These are phyloP conservation scores for Dovyalis caffra DNA, from an alignment of 345 rosid species.

Conservation along the genomic window DNA sequence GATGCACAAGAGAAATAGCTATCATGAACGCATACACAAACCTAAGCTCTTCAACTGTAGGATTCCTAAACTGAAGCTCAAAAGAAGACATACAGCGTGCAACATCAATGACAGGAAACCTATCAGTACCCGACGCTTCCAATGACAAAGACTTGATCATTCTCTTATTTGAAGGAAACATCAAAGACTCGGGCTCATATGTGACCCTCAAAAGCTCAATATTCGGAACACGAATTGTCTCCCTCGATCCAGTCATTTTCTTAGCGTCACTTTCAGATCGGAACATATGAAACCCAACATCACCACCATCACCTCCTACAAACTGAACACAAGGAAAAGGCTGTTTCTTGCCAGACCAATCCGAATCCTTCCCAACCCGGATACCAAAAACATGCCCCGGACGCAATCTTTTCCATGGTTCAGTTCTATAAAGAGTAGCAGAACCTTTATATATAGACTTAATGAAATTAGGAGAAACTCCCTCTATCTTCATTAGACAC, in stretches of 20 bases:
- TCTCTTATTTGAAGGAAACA: slow-evolving; percentile 59
- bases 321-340: slow-evolving; percentile 63
- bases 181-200: slow-evolving; percentile 46
- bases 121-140: slow-evolving; percentile 52
- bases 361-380: slow-evolving; percentile 61
- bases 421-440: slow-evolving; percentile 66
- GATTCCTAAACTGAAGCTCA: slow-evolving; percentile 54
- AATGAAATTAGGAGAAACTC: slow-evolving; percentile 48
- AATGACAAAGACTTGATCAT: slow-evolving; percentile 59
- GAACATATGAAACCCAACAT: slow-evolving; percentile 56
- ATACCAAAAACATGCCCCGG: slow-evolving; percentile 59
- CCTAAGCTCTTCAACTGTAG: slow-evolving; percentile 61
- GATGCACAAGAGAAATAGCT: slow-evolving; percentile 59
- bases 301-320: slow-evolving; percentile 74
- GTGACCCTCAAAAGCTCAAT: slow-evolving; percentile 63
- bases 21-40: slow-evolving; percentile 60
- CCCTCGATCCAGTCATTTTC: slow-evolving; percentile 57
- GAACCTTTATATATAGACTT: slow-evolving; percentile 52
- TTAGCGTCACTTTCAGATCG: slow-evolving; percentile 47
- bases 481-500: slow-evolving; percentile 57
- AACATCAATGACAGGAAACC: slow-evolving; percentile 68
- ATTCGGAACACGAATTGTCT: slow-evolving; percentile 50
- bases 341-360: slow-evolving; percentile 65
- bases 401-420: slow-evolving; percentile 67
- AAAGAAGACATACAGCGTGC: slow-evolving; percentile 47